A percentile compares a stretch with the other conserved stretches of the same genome.
Conservation (phyloP, 1,139 yeast genomes). For the Saccharomyces hybrid region DNA sequence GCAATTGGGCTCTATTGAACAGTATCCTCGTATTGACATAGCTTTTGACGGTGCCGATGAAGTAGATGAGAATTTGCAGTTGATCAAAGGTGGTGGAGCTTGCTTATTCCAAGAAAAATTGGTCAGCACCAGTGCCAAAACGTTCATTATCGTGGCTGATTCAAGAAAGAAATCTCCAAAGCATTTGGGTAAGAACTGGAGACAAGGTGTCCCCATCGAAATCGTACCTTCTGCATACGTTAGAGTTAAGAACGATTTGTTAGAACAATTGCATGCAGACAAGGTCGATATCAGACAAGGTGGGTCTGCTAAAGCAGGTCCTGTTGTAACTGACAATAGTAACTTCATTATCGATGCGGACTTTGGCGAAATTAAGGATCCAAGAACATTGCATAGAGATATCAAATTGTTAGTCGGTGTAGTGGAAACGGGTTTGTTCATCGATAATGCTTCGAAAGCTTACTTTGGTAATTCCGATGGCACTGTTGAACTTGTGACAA, state of each 20-base stretch:
- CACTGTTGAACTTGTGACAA: conserved; percentile 37
- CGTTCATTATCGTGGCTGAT: conserved; percentile 87
- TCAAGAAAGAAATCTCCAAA: conserved; percentile 67
- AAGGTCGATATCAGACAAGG: conserved; percentile 72
- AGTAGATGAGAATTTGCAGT: conserved; percentile 69
- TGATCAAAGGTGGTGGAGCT: conserved; percentile 99
- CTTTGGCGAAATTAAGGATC: conserved; percentile 69
- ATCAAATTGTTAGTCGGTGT: conserved; percentile 84
- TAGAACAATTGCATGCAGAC: conserved; percentile 43
- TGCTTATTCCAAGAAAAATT: conserved; percentile 94
- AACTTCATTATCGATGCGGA: conserved; percentile 91
- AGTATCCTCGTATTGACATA: conserved; percentile 70
- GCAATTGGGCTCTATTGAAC: conserved; percentile 73
- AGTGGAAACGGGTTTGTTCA: conserved; percentile 92
- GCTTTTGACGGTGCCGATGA: conserved; percentile 99
- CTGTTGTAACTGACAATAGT: conserved; percentile 94
- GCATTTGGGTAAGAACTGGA: conserved; percentile 73
- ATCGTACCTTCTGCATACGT: conserved; percentile 85
- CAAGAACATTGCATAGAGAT: conserved; percentile 49
- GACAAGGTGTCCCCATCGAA: conserved; percentile 90
- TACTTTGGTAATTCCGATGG: conserved; percentile 87
- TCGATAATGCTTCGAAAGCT: conserved; percentile 60
- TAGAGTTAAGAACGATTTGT: conserved; percentile 60
- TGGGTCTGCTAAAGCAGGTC: conserved; percentile 92
- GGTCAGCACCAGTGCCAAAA: conserved; percentile 73